Base-by-base conservation (phyloP, 2,329 filamentous ascomycete species). In the Ophiostoma ips region DNA sequence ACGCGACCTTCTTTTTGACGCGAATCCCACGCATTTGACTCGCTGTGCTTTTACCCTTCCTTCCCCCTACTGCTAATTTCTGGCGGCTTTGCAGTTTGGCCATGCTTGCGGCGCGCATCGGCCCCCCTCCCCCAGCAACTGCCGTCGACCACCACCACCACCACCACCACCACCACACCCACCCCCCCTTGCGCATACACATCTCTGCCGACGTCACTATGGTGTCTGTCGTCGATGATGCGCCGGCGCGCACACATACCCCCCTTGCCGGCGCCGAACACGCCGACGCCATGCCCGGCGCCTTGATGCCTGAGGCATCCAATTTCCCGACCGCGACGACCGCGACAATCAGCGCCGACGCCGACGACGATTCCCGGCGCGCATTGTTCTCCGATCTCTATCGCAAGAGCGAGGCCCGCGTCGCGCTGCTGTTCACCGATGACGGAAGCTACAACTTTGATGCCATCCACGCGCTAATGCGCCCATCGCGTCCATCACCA, bases 341-440 rank as follows among this genome's bases (percentile, higher is more conserved):
- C 44, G n/a, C 35, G 15, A 37, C 35, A 5, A 18, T 5, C 5
- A 18, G 4, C 10, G 13, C 33, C 38, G 75, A 81, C 66, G 68
- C 72, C 60, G 71, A 83, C 60, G 83, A 87, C 46, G 84, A 89
- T 63, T 76, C 77, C 58, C 75, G 80, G 63, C 82, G 84, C 66
- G 73, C 79, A 61, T 71, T 81, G 62, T 92, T 95, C 66, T 78
- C 79, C 63, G 79, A 87, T 52, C 70, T 89, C 50, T 95, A 85
- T 72, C 78, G 77, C 62, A 77, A 77, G 65, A 83, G 79, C 59
- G 87, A 95, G 67, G 75, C 79, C 58, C 83, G 80, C 66, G 81
- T 95, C 60, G 77, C 80, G 55, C 71, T 79, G 38, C 70, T 95
- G n/a, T 94, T 95, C 63, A 62, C 68, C 59, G 68, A 75, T 55